phyloP scores from a whole-genome alignment of 2,329 filamentous ascomycete genomes.

The Neurospora sp. region DNA sequence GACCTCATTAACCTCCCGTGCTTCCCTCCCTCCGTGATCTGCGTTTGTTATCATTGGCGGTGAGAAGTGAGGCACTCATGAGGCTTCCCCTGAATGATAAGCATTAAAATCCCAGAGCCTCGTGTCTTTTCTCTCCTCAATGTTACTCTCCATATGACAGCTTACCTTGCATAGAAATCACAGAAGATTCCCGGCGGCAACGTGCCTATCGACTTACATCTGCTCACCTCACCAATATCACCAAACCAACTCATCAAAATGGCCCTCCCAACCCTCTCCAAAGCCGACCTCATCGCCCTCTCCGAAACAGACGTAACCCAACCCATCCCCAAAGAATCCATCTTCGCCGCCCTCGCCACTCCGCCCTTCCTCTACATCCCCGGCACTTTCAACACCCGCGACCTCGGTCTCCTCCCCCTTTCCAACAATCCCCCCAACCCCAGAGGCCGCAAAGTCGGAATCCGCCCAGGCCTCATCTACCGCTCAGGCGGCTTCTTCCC shows the following conservation, averaged over 20 bases:
- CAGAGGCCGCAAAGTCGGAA: background rate
- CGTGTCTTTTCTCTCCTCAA: background rate
- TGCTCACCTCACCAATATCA: background rate
- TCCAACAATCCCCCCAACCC: background rate
- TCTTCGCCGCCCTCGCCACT: slow-evolving; percentile 23
- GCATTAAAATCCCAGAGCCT: background rate
- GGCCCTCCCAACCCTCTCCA: slow-evolving; percentile 2
- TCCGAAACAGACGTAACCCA: slow-evolving; percentile 30
- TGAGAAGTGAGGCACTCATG: background rate
- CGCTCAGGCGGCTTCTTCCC: slow-evolving; percentile 34
- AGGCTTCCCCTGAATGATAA: background rate
- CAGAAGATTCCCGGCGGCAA: background rate
- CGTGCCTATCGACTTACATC: background rate
- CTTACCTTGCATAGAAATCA: background rate
- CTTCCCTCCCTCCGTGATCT: background rate
- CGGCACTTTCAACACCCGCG: slow-evolving; percentile 42
- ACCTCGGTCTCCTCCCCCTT: slow-evolving; percentile 34
- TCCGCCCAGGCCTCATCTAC: slow-evolving; percentile 33
- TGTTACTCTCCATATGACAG: background rate
- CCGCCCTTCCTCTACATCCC: slow-evolving; percentile 36
- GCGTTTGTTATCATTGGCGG: background rate
- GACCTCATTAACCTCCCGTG: background rate
- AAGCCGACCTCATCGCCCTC: slow-evolving; percentile 27
- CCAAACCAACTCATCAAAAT: background rate
- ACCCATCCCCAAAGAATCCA: slow-evolving; percentile 23